A percentile compares a stretch with the other conserved stretches of the same genome.
Conservation (phyloP, 2,329 filamentous ascomycete genomes). For the Colletotrichum orchidophilum region DNA sequence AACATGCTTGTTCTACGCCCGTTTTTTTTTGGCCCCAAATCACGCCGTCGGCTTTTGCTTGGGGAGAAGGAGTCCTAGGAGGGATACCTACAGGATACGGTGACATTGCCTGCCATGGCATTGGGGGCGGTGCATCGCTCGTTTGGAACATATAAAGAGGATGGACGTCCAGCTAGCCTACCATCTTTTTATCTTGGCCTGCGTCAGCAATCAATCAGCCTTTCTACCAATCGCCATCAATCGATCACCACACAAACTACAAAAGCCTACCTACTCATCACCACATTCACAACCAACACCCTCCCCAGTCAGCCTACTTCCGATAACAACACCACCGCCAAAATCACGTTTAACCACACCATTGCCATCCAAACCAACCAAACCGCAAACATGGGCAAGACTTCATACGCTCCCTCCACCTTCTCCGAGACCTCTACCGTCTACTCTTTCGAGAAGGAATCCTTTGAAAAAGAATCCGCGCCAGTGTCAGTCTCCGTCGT, state of each 20-base stretch:
- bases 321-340: background rate
- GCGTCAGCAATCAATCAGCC: conserved; percentile 21
- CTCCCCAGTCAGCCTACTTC: background rate
- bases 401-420: conserved; percentile 9
- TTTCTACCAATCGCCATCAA: background rate
- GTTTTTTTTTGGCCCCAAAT: background rate
- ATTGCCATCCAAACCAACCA: background rate
- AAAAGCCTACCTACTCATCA: background rate
- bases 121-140: conserved; percentile 20
- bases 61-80: background rate
- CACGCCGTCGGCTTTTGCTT: background rate
- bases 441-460: conserved; percentile 26
- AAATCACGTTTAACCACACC: background rate
- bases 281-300: background rate
- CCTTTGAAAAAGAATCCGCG: conserved; percentile 16
- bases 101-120: conserved; percentile 20
- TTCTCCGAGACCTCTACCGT: conserved; percentile 29
- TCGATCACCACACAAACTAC: background rate
- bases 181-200: background rate
- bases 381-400: conserved; percentile 16
- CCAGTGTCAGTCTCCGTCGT: background rate
- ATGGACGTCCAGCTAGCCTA: background rate
- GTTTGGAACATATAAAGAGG: conserved; percentile 17
- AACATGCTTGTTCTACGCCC: conserved; percentile 26
- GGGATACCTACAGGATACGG: background rate